Evolutionary conservation across 371 early-diverging fungal genomes (phyloP), one percentile per base, ranked within the genome.

Genomic region (Mycotypha africana): DNA sequence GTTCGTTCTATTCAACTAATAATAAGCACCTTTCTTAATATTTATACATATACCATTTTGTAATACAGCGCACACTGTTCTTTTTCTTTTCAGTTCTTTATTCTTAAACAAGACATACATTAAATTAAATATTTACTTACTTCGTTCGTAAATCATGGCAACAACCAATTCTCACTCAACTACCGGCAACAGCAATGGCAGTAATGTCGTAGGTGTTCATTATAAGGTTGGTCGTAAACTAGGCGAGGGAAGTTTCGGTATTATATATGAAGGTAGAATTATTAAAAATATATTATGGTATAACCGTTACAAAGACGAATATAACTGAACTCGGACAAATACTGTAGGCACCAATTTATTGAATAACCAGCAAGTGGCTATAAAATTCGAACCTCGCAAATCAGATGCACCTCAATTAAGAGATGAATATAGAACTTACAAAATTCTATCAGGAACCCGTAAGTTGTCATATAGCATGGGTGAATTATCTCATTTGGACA

Each of bases 171-270:
- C 11, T 28, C 5, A 28, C 28, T 8, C 11, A 8, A 28, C 5
- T 28, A 11, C 11, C 28, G 28, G 28, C 11, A 28, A 28, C 28
- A 49, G 39, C 7, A 42, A 64, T 43, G 38, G 46, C 16, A 42
- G 52, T 19, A 79, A 74, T 43, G 72, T 79, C 26, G 92, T 95
- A 24, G 94, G 95, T n/a, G 90, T 89, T 15, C 94, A 93, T 60
- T 95, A 89, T 65, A 85, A 78, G 53, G 92, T 94, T 20, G 92
- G 92, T 40, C 83, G 83, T 62, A 91, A 91, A 72, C 85, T 95
- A 67, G 95, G 95, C 23, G 94, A 94, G 63, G 95, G 95, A 20
- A 84, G 84, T 58, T 95, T 95, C 77, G 95, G 95, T 33, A 85
- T 92, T 62, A 92, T 95, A 49, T 95, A 93, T 65, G 93, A 94